A percentile compares a stretch with the other conserved stretches of the same genome.
Conservation (phyloP, 2,329 filamentous ascomycete genomes). For the Fusarium subglutinans region DNA sequence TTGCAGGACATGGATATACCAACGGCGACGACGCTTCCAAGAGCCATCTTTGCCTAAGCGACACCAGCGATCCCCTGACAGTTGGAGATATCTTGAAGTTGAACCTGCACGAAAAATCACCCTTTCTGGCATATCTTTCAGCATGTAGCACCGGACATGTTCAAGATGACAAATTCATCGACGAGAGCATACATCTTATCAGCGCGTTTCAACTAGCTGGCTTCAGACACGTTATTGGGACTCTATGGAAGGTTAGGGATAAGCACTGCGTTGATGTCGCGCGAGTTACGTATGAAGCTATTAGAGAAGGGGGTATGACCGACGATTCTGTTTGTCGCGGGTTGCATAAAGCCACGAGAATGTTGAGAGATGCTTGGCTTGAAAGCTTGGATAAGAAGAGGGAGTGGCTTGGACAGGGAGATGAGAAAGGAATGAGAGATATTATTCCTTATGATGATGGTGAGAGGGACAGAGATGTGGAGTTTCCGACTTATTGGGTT, state of each 20-base stretch:
- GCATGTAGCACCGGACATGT: background rate
- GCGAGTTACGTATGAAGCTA: background rate
- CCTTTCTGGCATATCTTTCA: background rate
- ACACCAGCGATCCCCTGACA: background rate
- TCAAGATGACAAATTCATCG: background rate
- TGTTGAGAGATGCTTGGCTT: background rate
- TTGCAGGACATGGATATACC: background rate
- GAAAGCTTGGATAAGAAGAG: background rate
- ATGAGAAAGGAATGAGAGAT: background rate
- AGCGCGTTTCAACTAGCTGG: background rate
- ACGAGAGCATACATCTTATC: constrained; percentile 3
- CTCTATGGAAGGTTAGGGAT: background rate
- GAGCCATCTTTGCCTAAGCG: background rate
- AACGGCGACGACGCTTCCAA: background rate
- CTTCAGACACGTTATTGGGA: background rate
- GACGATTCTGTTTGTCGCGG: background rate
- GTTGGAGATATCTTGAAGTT: background rate
- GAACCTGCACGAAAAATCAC: background rate
- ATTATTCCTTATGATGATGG: background rate
- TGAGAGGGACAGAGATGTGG: background rate
- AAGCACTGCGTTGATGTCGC: background rate
- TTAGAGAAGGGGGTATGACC: background rate
- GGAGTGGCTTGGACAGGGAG: background rate
- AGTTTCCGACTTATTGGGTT: background rate
- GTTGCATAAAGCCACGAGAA: background rate